Conservation (phyloP, 106 monocot species). For the Phalaenopsis aphrodite region DNA sequence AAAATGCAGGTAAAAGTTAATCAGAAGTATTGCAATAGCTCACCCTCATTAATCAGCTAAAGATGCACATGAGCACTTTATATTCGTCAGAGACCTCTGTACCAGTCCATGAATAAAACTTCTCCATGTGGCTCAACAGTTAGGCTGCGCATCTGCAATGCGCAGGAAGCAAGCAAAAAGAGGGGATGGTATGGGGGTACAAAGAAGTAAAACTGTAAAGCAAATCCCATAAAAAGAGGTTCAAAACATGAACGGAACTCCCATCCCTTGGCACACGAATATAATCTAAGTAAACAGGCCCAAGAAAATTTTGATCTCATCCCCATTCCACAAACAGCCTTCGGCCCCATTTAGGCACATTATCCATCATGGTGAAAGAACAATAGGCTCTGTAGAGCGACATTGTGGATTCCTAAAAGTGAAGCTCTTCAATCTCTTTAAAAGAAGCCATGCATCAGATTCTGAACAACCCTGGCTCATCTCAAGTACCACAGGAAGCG, state of each 20-base stretch:
- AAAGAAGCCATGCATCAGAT: conserved; percentile 57
- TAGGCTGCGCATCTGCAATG: neutral
- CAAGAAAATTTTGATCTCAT: neutral
- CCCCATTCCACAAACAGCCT: neutral
- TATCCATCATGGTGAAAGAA: conserved; percentile 28
- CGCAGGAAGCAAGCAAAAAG: neutral
- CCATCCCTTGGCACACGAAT: neutral
- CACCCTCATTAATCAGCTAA: neutral
- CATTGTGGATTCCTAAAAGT: conserved; percentile 8
- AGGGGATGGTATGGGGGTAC: neutral
- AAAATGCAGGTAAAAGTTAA: neutral
- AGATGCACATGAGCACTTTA: neutral
- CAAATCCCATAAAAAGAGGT: neutral
- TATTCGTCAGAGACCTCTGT: neutral
- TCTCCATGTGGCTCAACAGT: neutral
- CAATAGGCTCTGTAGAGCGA: conserved; percentile 7
- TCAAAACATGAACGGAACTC: neutral
- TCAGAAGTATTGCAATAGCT: neutral
- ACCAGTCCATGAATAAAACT: neutral
- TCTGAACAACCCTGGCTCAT: conserved; percentile 53
- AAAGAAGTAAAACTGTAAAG: neutral
- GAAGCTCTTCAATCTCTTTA: conserved; percentile 39
- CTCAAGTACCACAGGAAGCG: conserved; percentile 48
- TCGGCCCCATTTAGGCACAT: neutral
- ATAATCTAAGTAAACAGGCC: neutral